Evolutionary conservation across 306 rosid genomes (phyloP).

Genomic region (Dicorynia guianensis): DNA sequence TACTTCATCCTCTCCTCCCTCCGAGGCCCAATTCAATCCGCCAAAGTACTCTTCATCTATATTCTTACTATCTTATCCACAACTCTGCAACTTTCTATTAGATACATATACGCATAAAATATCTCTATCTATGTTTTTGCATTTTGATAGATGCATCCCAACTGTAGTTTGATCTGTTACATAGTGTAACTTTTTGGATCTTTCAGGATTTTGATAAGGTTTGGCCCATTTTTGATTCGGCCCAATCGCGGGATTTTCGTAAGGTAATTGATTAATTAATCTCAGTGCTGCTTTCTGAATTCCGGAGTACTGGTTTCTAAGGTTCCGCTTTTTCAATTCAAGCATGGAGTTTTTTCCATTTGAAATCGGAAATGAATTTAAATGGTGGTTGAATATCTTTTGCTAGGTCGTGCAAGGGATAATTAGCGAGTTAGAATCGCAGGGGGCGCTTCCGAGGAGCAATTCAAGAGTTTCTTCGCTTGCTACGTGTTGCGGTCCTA

Average conservation of each 20-base stretch:
- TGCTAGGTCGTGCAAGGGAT: conserved; percentile 92
- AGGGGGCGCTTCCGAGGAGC: conserved; percentile 96
- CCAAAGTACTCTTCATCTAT: conserved; percentile 57
- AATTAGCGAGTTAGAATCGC: conserved; percentile 98
- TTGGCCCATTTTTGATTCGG: conserved; percentile 98
- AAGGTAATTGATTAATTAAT: conserved; percentile 60
- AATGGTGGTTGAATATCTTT: conserved; percentile 37
- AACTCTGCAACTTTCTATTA: not conserved
- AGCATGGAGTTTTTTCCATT: not conserved
- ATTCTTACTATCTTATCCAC: not conserved
- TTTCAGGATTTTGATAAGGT: conserved; percentile 97
- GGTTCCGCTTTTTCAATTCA: not conserved
- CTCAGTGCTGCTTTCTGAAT: not conserved
- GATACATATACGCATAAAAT: not conserved
- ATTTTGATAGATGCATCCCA: not conserved
- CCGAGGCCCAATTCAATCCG: conserved; percentile 92
- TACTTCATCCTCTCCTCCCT: conserved; percentile 96
- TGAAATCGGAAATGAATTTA: conserved; percentile 20
- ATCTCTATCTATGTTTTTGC: not conserved
- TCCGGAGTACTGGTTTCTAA: not conserved
- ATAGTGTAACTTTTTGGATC: conserved; percentile 35
- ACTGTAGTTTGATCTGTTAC: conserved; percentile 38
- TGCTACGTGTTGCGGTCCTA: conserved; percentile 99
- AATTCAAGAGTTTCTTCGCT: conserved; percentile 98
- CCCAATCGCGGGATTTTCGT: conserved; percentile 94